Evolutionary conservation across 768 basidiomycete genomes (phyloP), one percentile per base, ranked within the genome.

Genomic region (Xerocomellus chrysenteron): DNA sequence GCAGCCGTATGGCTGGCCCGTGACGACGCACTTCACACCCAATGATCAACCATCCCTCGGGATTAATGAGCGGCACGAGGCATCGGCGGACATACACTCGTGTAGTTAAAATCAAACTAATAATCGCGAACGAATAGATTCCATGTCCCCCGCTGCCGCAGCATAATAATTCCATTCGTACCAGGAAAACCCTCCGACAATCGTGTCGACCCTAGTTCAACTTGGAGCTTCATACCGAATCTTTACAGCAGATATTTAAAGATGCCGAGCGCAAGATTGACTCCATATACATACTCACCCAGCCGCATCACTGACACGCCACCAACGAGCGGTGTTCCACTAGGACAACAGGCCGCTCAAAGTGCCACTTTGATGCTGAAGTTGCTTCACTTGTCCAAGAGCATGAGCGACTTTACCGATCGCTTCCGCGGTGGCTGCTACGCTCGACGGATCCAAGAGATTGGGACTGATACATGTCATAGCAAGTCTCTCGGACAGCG

Each of bases 331-430:
- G 28, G 47, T 14, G 32, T 28, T 26, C 55, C 13, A 19, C 50
- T 65, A 68, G 16, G 63, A 53, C 35, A 59, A 52, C 55, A 63
- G 42, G 26, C 63, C 55, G 40, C 47, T 43, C 39, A 52, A 44
- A 47, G 33, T 24, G 24, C 45, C 24, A 21, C 52, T 53, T 43
- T 73, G 78, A 74, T 75, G 74, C 56, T 82, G 82, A 50, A 89
- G 71, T 52, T 83, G 77, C 55, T 79, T 82, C 51, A 89, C 79
- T 55, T 86, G 79, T 10, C 73, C 71, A 57, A 90, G 72, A 7
- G 88, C 87, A 55, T 81, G 78, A 1, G 82, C 76, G 9, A 87
- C 82, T 66, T 88, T 88, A 42, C 74, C 69, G 32, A 92, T 86
- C 2, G 86, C 81, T 59, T 90, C 87, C n/a, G 88, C 87, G 16